A percentile compares a stretch with the other conserved stretches of the same genome.
Conservation (phyloP, 225 moss, liverwort and hornwort genomes). For the Antitrichia curtipendula region DNA sequence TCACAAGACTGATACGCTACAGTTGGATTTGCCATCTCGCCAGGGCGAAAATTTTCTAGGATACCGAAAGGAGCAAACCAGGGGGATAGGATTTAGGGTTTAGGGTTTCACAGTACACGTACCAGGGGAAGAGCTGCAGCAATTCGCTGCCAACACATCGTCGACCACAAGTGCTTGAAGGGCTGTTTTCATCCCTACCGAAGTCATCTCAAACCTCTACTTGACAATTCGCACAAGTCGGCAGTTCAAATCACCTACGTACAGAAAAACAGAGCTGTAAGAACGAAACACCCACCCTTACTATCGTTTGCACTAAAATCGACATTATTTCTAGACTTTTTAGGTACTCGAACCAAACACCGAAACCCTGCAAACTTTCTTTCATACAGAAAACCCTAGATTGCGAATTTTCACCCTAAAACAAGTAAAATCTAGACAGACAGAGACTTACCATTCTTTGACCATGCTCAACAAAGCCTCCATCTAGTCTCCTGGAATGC, state of each 20-base stretch:
- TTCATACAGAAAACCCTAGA: not conserved
- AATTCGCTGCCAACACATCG: not conserved
- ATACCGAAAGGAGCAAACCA: not conserved
- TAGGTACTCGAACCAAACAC: not conserved
- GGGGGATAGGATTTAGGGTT: not conserved
- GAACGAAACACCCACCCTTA: not conserved
- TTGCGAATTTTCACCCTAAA: not conserved
- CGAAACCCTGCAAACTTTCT: not conserved
- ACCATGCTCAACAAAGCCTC: not conserved
- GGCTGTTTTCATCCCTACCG: not conserved
- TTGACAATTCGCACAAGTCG: not conserved
- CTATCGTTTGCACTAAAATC: not conserved
- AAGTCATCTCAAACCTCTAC: conserved; percentile 7
- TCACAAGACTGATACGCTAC: not conserved
- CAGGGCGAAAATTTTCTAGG: not conserved
- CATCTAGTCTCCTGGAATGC: not conserved
- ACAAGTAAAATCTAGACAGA: not conserved
- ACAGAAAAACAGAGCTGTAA: not conserved
- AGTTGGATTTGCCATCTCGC: not conserved
- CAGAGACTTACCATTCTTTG: not conserved
- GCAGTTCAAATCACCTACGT: conserved; percentile 1
- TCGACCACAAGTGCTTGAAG: not conserved
- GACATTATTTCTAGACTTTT: not conserved
- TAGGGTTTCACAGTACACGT: not conserved
- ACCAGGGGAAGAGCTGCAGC: not conserved